A percentile compares a stretch with the other conserved stretches of the same genome.
Conservation (phyloP, 108 stramenopile genomes). For the Pinguiococcus pyrenoidosus region DNA sequence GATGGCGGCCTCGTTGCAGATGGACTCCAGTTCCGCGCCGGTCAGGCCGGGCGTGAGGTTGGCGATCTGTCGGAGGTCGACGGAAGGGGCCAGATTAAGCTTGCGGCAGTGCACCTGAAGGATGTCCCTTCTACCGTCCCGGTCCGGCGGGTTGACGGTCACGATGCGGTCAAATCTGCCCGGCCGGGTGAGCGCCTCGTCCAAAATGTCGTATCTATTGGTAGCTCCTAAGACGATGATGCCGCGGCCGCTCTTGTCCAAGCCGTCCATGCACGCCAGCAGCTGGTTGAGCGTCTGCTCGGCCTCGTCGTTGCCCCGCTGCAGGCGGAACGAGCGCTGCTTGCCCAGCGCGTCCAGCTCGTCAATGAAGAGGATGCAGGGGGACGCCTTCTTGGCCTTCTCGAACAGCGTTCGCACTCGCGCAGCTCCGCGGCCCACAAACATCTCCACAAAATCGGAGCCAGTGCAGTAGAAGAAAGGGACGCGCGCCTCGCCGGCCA, state of each 20-base stretch:
- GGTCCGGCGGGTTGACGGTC: slow-evolving; percentile 24
- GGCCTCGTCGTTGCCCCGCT: slow-evolving; percentile 26
- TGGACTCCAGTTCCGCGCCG: slow-evolving; percentile 81
- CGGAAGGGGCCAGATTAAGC: slow-evolving; percentile 12
- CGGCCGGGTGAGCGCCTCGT: neutral
- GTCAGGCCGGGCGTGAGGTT: slow-evolving; percentile 41
- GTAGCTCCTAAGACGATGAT: slow-evolving; percentile 12
- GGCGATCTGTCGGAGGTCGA: slow-evolving; percentile 12
- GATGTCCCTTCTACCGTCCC: slow-evolving; percentile 19
- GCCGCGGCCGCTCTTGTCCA: slow-evolving; percentile 28
- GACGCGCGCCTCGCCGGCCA: slow-evolving; percentile 39
- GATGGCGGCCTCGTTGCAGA: slow-evolving; percentile 82
- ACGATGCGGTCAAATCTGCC: slow-evolving; percentile 35
- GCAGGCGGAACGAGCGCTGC: slow-evolving; percentile 15
- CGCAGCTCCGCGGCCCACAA: slow-evolving; percentile 57
- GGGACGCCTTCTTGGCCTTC: slow-evolving; percentile 31
- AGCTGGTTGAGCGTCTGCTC: slow-evolving; percentile 41
- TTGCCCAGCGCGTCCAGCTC: slow-evolving; percentile 39
- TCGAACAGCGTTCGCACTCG: slow-evolving; percentile 74
- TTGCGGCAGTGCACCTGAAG: slow-evolving; percentile 27
- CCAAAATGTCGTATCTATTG: slow-evolving; percentile 6
- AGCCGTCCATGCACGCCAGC: slow-evolving; percentile 36
- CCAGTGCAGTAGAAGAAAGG: slow-evolving; percentile 37
- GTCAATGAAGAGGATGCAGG: slow-evolving; percentile 40
- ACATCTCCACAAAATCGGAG: slow-evolving; percentile 36